Evolutionary conservation across 768 basidiomycete species (phyloP), one percentile per base, ranked within the genome.

Genomic region (Leccinum obscurum): DNA sequence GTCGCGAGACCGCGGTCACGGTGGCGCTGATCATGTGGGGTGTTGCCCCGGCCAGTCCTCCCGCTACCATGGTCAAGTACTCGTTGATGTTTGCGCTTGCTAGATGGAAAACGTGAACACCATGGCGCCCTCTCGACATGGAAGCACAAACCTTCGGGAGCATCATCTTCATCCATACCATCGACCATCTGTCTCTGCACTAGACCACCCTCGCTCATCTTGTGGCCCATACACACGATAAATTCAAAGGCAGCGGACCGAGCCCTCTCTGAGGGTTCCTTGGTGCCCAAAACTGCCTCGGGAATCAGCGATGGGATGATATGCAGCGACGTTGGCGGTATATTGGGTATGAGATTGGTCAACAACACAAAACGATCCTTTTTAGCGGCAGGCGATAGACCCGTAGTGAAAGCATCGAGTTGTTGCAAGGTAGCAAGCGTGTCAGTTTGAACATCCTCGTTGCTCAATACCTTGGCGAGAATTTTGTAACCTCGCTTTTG

Each of bases 1-100:
- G 80, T 24, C 97, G 85, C 2, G 95, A 95, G 56, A 99, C 86
- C 0, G 94, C 93, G 6, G 95, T 98, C 55, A 98, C 87, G 1
- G 93, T 93, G 2, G 97, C 97, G 69, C 95, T 96, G 72, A 98
- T 96, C 94, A 97, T 98, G 71, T 99, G 97, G 0, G 96, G 95
- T 11, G 86, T 92, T 14, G 91, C 88, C 22, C 93, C 95, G 9
- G 94, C 95, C 52, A 98, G 77, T 59, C 97, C 97, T 65, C 94
- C 95, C 39, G 92, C 92, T 30, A 98, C 80, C 95, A 99, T 98
- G 3, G 92, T 99, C 78, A 98, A 81, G 72, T 92, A 98, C 72
- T 98, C 97, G 66, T 93, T 88, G 50, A 95, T 81, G 67, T 73
- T 92, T 0, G 94, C 95, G 55, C 77, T 76, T 55, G 85, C 91